Percentiles rank a stretch among this genome's conserved stretches.
Evolutionary conservation across 1,139 yeast genomes (phyloP).

Genomic region (Protomyces gravidus): DNA sequence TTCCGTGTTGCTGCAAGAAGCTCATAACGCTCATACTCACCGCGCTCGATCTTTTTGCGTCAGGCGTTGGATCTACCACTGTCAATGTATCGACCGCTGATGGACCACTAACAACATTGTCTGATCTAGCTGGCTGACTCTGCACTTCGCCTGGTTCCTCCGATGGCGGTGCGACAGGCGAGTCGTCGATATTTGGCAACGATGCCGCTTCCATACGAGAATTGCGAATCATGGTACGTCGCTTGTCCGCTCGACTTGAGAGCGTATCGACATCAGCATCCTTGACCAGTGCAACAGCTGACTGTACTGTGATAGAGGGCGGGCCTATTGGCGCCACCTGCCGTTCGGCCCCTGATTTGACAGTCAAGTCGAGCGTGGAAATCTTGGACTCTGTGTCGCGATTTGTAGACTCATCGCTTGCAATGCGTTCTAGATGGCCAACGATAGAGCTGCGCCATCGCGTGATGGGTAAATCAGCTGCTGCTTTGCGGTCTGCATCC

Average conservation of each 20-base stretch:
- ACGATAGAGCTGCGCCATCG: background rate
- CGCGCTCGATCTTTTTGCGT: background rate
- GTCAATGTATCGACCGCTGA: background rate
- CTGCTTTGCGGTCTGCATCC: background rate
- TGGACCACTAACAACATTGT: background rate
- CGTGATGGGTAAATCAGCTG: background rate
- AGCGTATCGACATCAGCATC: background rate
- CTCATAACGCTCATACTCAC: background rate
- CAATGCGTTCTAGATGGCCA: background rate
- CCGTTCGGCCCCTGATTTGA: background rate
- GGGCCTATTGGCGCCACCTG: background rate
- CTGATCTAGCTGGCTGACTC: background rate
- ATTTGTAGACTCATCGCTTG: background rate
- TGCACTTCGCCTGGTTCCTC: background rate
- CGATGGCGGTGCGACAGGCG: background rate
- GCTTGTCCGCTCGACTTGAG: background rate
- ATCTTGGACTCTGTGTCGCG: background rate
- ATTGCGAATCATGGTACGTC: background rate
- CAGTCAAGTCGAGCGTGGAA: background rate
- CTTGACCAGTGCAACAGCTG: background rate
- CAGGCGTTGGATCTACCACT: background rate
- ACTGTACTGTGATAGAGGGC: too few relatives aligned
- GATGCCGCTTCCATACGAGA: too few relatives aligned
- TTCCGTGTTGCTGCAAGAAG: too few relatives aligned
- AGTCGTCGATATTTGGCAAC: too few relatives aligned